These are phyloP conservation scores for Xylaria sp. DNA, from an alignment of 2,329 filamentous ascomycete species.

Conservation along the genomic window DNA sequence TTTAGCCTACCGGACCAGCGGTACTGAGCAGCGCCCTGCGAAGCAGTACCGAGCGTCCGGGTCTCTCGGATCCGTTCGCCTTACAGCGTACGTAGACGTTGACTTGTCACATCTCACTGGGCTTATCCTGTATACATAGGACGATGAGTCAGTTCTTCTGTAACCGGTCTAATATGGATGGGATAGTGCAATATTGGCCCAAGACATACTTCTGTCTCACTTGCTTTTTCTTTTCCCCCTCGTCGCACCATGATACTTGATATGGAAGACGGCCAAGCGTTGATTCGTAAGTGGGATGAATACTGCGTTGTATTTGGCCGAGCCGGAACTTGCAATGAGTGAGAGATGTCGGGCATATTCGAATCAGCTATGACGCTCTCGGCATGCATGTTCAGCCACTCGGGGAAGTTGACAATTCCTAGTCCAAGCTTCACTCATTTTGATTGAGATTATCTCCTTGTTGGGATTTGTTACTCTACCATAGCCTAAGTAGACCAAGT, in stretches of 20 bases:
- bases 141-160: not conserved
- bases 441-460: too few relatives aligned
- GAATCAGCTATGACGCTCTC: not conserved
- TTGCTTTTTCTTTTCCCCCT: not conserved
- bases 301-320: too few relatives aligned
- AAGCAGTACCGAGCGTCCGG: not conserved
- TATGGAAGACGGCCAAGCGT: not conserved
- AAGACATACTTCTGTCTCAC: not conserved
- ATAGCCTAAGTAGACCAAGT: not conserved
- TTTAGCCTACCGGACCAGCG: not conserved
- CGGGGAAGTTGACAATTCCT: too few relatives aligned
- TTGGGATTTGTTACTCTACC: too few relatives aligned
- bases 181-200: not conserved
- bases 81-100: too few relatives aligned
- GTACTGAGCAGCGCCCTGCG: not conserved
- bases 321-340: not conserved
- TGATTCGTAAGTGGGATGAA: too few relatives aligned
- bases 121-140: not conserved
- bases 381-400: not conserved
- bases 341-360: not conserved
- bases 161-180: not conserved
- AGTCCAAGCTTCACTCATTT: too few relatives aligned
- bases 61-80: not conserved
- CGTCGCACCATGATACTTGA: conserved; percentile 1
- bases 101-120: not conserved